phyloP scores from a whole-genome alignment of 2,329 filamentous ascomycete genomes.

The Beauveria rudraprayagi region DNA sequence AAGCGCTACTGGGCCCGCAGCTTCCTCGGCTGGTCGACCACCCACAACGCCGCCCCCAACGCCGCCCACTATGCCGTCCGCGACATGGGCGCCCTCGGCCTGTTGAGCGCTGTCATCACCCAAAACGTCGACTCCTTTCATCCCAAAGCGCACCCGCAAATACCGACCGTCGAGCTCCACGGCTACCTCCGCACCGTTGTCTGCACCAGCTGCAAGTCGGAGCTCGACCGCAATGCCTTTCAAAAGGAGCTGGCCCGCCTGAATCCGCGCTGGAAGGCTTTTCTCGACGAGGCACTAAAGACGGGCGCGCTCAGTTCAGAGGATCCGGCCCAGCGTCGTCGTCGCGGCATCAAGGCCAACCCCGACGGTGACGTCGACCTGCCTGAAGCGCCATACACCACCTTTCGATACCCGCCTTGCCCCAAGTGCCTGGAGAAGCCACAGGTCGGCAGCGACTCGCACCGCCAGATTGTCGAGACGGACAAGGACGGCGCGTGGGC shows the following conservation, averaged over 20 bases:
- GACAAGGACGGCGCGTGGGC: conserved; percentile 78
- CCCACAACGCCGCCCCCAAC: conserved; percentile 75
- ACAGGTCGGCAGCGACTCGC: conserved; percentile 46
- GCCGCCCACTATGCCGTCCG: conserved; percentile 68
- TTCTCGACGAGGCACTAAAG: conserved; percentile 63
- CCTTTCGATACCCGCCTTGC: conserved; percentile 86
- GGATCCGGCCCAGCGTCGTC: conserved; percentile 59
- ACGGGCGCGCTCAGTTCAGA: conserved; percentile 72
- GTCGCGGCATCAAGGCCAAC: conserved; percentile 70
- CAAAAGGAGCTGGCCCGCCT: conserved; percentile 67
- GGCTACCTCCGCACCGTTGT: conserved; percentile 77
- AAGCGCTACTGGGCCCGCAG: conserved; percentile 95
- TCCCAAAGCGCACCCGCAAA: conserved; percentile 60
- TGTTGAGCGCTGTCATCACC: conserved; percentile 72
- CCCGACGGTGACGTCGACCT: conserved; percentile 93
- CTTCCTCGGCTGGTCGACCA: conserved; percentile 83
- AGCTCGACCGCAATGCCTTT: conserved; percentile 64
- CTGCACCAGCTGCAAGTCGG: conserved; percentile 69
- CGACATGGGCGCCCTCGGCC: conserved; percentile 61
- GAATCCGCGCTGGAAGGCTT: conserved; percentile 79
- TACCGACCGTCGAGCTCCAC: conserved; percentile 79
- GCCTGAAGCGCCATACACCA: conserved; percentile 77
- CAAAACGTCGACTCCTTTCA: conserved; percentile 99
- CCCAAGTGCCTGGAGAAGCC: conserved; percentile 66
- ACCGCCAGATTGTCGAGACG: conserved; percentile 51